Evolutionary conservation across 2,329 filamentous ascomycete genomes (phyloP).

Genomic region (Colletotrichum sp.): DNA sequence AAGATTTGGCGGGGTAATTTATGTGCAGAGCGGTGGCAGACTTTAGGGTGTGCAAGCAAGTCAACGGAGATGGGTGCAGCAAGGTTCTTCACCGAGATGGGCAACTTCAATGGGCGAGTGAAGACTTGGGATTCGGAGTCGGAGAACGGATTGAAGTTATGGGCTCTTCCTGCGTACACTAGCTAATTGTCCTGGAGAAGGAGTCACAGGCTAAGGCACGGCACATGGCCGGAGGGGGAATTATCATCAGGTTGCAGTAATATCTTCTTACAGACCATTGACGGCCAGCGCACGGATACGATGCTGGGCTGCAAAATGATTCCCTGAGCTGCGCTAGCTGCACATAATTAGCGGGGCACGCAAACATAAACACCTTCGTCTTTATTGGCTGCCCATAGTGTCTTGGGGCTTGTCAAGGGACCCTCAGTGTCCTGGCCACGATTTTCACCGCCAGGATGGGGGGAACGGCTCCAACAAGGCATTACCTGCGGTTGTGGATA

Average conservation of each 20-base stretch:
- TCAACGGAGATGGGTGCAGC: background rate
- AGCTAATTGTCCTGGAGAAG: background rate
- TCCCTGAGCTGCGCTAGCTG: background rate
- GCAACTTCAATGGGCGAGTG: background rate
- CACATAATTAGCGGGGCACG: background rate
- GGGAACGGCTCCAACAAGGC: background rate
- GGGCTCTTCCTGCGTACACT: background rate
- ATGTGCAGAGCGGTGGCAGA: constrained; percentile 1
- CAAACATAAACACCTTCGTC: constrained; percentile 1
- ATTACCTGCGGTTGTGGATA: background rate
- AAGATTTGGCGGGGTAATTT: constrained; percentile 16
- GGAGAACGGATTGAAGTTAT: background rate
- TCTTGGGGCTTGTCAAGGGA: background rate
- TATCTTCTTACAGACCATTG: background rate
- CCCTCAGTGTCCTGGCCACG: background rate
- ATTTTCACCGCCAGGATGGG: constrained; percentile 7
- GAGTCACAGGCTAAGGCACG: background rate
- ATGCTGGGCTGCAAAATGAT: background rate
- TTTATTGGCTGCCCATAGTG: background rate
- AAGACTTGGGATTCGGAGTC: background rate
- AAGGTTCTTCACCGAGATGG: background rate
- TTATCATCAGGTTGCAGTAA: background rate
- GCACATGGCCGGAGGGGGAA: background rate
- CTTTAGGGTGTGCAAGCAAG: background rate
- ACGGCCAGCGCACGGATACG: background rate